Conservation (phyloP, 2,329 filamentous ascomycete species). For the Colletotrichum agaves region DNA sequence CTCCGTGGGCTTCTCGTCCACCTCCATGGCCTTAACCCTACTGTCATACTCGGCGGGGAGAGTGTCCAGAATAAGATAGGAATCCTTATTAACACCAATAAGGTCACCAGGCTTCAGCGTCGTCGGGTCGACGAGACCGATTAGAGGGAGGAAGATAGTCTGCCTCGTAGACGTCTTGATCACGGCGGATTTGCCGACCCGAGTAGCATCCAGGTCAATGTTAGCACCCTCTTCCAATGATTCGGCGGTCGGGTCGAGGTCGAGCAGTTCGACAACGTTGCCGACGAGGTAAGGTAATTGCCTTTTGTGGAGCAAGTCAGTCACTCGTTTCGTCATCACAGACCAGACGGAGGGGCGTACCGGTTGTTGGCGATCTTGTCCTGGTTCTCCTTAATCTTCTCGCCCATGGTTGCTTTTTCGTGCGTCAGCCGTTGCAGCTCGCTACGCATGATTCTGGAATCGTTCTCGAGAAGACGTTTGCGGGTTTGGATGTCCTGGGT, state of each 20-base stretch:
- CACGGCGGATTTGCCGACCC: slow-evolving; percentile 97
- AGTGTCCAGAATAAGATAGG: slow-evolving; percentile 96
- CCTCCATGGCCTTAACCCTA: slow-evolving; percentile 99
- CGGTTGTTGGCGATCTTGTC: slow-evolving; percentile 99
- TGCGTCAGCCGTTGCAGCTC: slow-evolving; percentile 94
- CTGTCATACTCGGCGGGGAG: slow-evolving; percentile 98
- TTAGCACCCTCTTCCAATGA: slow-evolving; percentile 98
- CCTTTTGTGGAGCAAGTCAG: slow-evolving; percentile 58
- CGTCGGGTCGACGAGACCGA: slow-evolving; percentile 95
- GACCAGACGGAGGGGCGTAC: slow-evolving; percentile 59
- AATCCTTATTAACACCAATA: slow-evolving; percentile 99
- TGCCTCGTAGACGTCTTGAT: slow-evolving; percentile 99
- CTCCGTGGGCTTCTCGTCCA: slow-evolving; percentile 99
- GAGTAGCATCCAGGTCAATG: slow-evolving; percentile 95
- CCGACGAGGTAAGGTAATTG: slow-evolving; percentile 98
- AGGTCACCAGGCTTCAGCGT: slow-evolving; percentile 95
- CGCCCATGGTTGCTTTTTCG: slow-evolving; percentile 94
- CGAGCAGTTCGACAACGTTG: slow-evolving; percentile 96
- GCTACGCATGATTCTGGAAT: slow-evolving; percentile 98
- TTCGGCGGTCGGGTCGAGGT: slow-evolving; percentile 95
- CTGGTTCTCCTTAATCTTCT: slow-evolving; percentile 99
- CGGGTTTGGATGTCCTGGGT: slow-evolving; percentile 95
- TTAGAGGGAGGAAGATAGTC: slow-evolving; percentile 97
- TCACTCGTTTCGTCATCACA: slow-evolving; percentile 20
- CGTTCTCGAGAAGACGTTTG: slow-evolving; percentile 93